These are phyloP conservation scores for Penicillium oxalicum DNA, from an alignment of 2,329 filamentous ascomycete species.

Conservation along the genomic window DNA sequence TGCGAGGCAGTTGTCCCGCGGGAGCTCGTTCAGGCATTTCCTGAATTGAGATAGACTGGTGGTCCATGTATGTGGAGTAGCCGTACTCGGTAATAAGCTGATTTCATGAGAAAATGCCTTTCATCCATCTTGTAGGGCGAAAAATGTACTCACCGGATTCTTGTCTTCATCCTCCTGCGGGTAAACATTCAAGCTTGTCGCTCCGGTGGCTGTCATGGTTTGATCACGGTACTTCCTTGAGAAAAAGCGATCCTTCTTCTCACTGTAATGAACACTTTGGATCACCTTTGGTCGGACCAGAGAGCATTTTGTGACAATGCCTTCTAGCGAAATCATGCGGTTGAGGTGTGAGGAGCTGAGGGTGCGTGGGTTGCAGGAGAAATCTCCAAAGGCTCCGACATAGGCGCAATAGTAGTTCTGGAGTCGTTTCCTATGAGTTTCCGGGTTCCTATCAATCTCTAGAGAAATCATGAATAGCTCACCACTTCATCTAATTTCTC, in stretches of 20 bases:
- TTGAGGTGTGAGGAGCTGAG: constrained; percentile 85
- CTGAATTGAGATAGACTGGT: constrained; percentile 96
- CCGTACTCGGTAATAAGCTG: constrained; percentile 88
- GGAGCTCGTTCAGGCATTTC: constrained; percentile 98
- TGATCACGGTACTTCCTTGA: constrained; percentile 90
- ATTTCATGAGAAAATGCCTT: neutral
- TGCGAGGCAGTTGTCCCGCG: constrained; percentile 87
- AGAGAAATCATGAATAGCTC: constrained; percentile 13
- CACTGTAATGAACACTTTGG: constrained; percentile 95
- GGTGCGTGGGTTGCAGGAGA: constrained; percentile 88
- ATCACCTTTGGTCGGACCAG: constrained; percentile 95
- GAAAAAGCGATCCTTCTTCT: constrained; percentile 77
- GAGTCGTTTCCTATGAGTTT: constrained; percentile 7
- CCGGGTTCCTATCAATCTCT: neutral
- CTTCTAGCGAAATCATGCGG: constrained; percentile 93
- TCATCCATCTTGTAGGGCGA: neutral
- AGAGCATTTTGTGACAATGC: constrained; percentile 94
- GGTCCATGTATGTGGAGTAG: constrained; percentile 89
- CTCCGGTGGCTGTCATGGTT: constrained; percentile 86
- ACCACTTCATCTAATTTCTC: constrained; percentile 72
- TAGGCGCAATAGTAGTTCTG: constrained; percentile 87
- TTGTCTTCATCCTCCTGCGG: constrained; percentile 89
- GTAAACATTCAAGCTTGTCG: constrained; percentile 85
- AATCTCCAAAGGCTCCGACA: constrained; percentile 90
- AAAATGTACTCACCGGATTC: constrained; percentile 56